Base-by-base conservation (phyloP, 768 basidiomycete species). In the Trametes cingulata region DNA sequence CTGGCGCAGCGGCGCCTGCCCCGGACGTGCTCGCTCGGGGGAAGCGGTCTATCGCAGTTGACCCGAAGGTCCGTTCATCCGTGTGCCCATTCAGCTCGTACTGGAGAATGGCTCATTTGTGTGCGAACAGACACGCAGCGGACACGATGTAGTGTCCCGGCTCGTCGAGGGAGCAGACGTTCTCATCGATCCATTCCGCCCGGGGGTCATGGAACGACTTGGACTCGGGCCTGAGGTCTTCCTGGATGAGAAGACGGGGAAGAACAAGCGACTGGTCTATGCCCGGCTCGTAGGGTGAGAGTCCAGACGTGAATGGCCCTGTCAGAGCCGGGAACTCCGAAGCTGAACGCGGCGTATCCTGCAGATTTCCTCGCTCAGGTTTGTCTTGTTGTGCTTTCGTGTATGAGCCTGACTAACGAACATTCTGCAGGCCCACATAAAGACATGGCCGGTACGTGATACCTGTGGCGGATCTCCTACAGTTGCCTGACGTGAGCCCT, bases 121-220 rank as follows among this genome's bases (percentile, higher is more conserved):
- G 9, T 13, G 22, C 14, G 15, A n/a, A 20, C 43, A 62, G 65
- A 60, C 70, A 77, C 71, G 77, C 10, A 78, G 77, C 27, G 91
- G 91, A 33, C 71, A 81, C 42, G 79, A 79, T 19, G 69, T 85
- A 19, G 68, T 87, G 56, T 79, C 79, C 69, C 81, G 76, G 45
- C 76, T 94, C 58, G 81, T 93, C 22, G 70, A 76, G 27, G 72
- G 78, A 36, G 87, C 90, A n/a, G 91, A 94, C 71, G 80, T 93
- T 15, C 75, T 93, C 45, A 90, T 94, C 66, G 91, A 94, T 69
- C 85, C 92, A 1, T 94, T 89, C 71, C 78, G 91, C 47, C 90
- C 91, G 50, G 92, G 91, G 1, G 90, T 93, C 2, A 78, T 93
- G 74, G 91, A 94, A 68, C 80, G 82, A 60, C 75, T 92, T 29